A percentile compares a stretch with the other conserved stretches of the same genome.
phyloP scores from a whole-genome alignment of 2,329 filamentous ascomycete species.

The Colletotrichum chlorophyti region DNA sequence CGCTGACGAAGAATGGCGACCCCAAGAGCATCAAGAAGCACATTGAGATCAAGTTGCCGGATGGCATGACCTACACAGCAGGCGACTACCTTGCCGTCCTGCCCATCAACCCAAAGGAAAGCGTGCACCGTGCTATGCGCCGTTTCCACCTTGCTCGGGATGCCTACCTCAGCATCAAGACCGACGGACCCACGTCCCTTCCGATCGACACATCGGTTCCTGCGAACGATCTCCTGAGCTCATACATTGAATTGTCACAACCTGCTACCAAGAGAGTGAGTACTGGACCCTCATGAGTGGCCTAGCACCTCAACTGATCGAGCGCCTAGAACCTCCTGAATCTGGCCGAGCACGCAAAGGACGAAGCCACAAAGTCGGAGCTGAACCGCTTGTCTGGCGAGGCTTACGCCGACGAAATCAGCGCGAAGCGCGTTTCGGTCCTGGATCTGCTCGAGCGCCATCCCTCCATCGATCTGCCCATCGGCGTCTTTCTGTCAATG shows the following conservation, averaged over 20 bases:
- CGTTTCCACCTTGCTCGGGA: slow-evolving; percentile 76
- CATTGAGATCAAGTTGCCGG: slow-evolving; percentile 73
- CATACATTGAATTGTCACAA: slow-evolving; percentile 76
- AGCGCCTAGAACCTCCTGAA: slow-evolving; percentile 40
- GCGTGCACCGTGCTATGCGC: slow-evolving; percentile 68
- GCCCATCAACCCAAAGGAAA: slow-evolving; percentile 71
- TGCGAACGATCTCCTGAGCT: slow-evolving; percentile 68
- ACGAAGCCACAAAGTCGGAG: slow-evolving; percentile 41
- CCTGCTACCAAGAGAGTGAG: slow-evolving; percentile 71
- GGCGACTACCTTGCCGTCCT: slow-evolving; percentile 81
- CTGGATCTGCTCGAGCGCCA: slow-evolving; percentile 69
- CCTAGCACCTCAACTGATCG: slow-evolving; percentile 26
- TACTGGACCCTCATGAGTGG: slow-evolving; percentile 30
- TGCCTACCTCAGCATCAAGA: slow-evolving; percentile 66
- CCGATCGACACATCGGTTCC: slow-evolving; percentile 64
- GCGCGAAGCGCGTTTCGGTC: slow-evolving; percentile 57
- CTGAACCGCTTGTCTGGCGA: slow-evolving; percentile 47
- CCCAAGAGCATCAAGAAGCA: slow-evolving; percentile 63
- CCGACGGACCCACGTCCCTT: slow-evolving; percentile 57
- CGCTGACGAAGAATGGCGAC: slow-evolving; percentile 53
- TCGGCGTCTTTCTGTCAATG: slow-evolving; percentile 68
- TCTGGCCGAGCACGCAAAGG: slow-evolving; percentile 34
- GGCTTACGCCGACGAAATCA: slow-evolving; percentile 46
- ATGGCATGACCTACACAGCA: slow-evolving; percentile 68
- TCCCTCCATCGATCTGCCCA: slow-evolving; percentile 57